phyloP scores from a whole-genome alignment of 441 rosid genomes.

The Arabidopsis lyrata region DNA sequence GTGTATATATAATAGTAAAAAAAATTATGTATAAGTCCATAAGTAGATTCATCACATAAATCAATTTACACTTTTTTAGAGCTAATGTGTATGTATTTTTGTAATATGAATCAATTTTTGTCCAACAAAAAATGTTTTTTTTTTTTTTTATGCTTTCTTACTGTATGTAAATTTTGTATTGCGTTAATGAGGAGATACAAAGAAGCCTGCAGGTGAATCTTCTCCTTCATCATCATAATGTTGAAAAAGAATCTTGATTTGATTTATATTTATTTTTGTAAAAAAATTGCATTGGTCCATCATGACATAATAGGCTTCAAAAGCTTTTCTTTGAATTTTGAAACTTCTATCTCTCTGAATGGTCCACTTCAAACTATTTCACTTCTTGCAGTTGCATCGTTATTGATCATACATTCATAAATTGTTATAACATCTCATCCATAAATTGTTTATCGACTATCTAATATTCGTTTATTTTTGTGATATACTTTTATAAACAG shows the following conservation, averaged over 20 bases:
- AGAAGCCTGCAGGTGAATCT: conserved; percentile 50
- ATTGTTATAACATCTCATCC: background rate
- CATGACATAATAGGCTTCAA: conserved; percentile 38
- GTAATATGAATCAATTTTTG: conserved; percentile 14
- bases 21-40: background rate
- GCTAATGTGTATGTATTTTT: background rate
- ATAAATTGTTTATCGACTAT: background rate
- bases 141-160: background rate
- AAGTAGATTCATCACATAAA: too few species aligned
- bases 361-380: conserved; percentile 34
- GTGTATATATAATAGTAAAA: background rate
- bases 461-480: background rate
- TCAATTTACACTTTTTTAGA: too few species aligned
- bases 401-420: conserved; percentile 2
- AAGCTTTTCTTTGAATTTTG: conserved; percentile 44
- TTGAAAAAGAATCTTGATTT: conserved; percentile 44
- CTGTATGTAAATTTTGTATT: conserved; percentile 39
- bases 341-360: conserved; percentile 40
- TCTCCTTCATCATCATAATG: conserved; percentile 53
- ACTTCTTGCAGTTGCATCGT: conserved; percentile 50
- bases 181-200: conserved; percentile 50
- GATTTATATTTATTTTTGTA: conserved; percentile 8
- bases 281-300: conserved; percentile 47
- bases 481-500: conserved; percentile 47
- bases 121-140: conserved; percentile 36